Conservation (phyloP, 2,329 filamentous ascomycete genomes). For the Fusarium sp. region DNA sequence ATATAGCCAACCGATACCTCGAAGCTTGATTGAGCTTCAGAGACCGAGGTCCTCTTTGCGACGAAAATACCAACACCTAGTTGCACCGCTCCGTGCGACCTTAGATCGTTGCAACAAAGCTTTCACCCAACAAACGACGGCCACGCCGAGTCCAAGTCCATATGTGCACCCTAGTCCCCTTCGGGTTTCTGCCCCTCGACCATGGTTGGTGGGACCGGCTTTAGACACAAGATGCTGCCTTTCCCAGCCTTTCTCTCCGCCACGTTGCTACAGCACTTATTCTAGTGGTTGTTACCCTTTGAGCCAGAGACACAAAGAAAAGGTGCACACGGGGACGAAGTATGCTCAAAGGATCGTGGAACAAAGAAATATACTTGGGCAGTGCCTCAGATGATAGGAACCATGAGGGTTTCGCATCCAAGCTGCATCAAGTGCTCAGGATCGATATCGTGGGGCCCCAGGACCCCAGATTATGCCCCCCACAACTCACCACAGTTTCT, state of each 20-base stretch:
- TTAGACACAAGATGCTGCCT: slow-evolving; percentile 30
- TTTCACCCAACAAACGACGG: slow-evolving; percentile 27
- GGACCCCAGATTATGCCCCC: slow-evolving; percentile 21
- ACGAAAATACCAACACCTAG: not conserved
- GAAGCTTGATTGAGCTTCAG: too few relatives aligned
- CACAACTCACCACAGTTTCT: slow-evolving; percentile 37
- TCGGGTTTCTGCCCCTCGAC: slow-evolving; percentile 13
- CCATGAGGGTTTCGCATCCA: not conserved
- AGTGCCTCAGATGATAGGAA: not conserved
- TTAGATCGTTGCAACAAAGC: not conserved
- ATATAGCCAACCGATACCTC: not conserved
- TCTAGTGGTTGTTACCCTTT: slow-evolving; percentile 34
- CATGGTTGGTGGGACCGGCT: slow-evolving; percentile 30
- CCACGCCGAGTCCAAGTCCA: slow-evolving; percentile 15
- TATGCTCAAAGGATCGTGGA: not conserved
- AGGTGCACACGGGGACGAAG: not conserved
- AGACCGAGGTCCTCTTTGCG: not conserved
- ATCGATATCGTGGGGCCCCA: slow-evolving; percentile 44
- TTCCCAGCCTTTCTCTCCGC: slow-evolving; percentile 37
- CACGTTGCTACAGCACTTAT: slow-evolving; percentile 44
- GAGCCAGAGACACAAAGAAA: slow-evolving; percentile 20
- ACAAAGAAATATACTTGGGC: not conserved
- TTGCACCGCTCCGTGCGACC: not conserved
- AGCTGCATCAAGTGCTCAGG: not conserved
- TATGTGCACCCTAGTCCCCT: slow-evolving; percentile 3